Conservation (phyloP, 2,329 filamentous ascomycete genomes). For the Aspergillus tanneri region DNA sequence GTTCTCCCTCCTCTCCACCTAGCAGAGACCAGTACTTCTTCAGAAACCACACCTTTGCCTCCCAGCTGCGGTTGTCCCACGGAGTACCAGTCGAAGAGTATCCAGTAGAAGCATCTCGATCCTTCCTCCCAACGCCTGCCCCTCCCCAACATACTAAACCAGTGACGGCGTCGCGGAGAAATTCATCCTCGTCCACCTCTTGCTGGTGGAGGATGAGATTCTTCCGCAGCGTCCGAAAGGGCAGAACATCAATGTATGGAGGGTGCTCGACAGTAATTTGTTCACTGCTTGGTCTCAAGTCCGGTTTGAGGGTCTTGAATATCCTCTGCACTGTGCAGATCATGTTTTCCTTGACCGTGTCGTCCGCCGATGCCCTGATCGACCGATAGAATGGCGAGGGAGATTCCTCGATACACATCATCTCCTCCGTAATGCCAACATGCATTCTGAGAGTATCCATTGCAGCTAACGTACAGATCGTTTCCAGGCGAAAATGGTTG, state of each 20-base stretch:
- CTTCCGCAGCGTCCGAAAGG: constrained; percentile 19
- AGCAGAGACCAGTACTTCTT: constrained; percentile 42
- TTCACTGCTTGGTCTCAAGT: constrained; percentile 19
- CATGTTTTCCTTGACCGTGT: constrained; percentile 9
- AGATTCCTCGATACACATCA: constrained; percentile 25
- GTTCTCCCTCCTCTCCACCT: constrained; percentile 40
- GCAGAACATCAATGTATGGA: constrained; percentile 22
- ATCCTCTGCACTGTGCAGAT: constrained; percentile 13
- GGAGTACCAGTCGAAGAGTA: constrained; percentile 37
- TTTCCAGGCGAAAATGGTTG: constrained; percentile 29
- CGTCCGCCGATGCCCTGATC: not conserved
- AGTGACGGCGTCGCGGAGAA: constrained; percentile 17
- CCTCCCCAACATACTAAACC: constrained; percentile 23
- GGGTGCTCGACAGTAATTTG: constrained; percentile 22
- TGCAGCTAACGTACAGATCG: constrained; percentile 27
- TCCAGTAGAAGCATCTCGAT: constrained; percentile 15
- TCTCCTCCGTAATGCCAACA: constrained; percentile 24
- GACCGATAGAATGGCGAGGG: constrained; percentile 29
- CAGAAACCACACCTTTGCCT: constrained; percentile 47
- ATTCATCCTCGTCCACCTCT: constrained; percentile 21
- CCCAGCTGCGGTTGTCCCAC: constrained; percentile 49
- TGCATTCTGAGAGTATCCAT: constrained; percentile 19
- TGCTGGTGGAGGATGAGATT: constrained; percentile 16
- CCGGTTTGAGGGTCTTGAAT: constrained; percentile 21
- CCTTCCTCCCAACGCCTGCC: constrained; percentile 14